phyloP scores from a whole-genome alignment of 495 filamentous ascomycete species.

The Xylaria flabelliformis region DNA sequence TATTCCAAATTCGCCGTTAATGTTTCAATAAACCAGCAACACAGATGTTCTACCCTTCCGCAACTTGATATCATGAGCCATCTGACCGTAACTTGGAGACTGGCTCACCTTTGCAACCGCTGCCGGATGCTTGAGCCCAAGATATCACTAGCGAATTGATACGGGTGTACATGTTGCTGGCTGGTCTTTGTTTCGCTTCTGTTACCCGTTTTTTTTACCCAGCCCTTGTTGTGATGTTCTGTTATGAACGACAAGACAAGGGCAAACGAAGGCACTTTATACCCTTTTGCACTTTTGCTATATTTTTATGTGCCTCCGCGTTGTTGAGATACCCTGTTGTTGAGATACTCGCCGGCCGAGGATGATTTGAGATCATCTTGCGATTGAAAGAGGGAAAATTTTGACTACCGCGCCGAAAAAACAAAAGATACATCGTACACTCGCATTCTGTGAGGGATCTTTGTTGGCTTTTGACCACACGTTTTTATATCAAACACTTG shows the following conservation, averaged over 20 bases:
- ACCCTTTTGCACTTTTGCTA: slow-evolving; percentile 33
- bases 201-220: slow-evolving; percentile 26
- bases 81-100: slow-evolving; percentile 26
- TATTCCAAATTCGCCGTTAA: slow-evolving; percentile 35
- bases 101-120: slow-evolving; percentile 33
- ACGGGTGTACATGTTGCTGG: slow-evolving; percentile 35
- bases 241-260: slow-evolving; percentile 33
- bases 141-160: slow-evolving; percentile 26
- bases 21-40: slow-evolving; percentile 40
- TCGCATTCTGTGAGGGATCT: slow-evolving; percentile 17
- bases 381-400: slow-evolving; percentile 30
- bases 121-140: slow-evolving; percentile 16
- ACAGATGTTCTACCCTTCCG: slow-evolving; percentile 10
- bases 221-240: slow-evolving; percentile 37
- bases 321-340: slow-evolving; percentile 47
- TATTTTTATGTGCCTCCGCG: slow-evolving; percentile 37
- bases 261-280: slow-evolving; percentile 38
- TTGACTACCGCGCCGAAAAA: slow-evolving; percentile 20
- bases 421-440: slow-evolving; percentile 20
- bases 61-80: not conserved
- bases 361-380: slow-evolving; percentile 36
- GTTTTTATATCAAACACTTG: slow-evolving; percentile 25
- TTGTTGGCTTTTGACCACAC: slow-evolving; percentile 30
- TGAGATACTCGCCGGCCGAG: slow-evolving; percentile 42
- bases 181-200: slow-evolving; percentile 39